phyloP scores from a whole-genome alignment of 164 flowering plant species.

The Liriodendron chinense region DNA sequence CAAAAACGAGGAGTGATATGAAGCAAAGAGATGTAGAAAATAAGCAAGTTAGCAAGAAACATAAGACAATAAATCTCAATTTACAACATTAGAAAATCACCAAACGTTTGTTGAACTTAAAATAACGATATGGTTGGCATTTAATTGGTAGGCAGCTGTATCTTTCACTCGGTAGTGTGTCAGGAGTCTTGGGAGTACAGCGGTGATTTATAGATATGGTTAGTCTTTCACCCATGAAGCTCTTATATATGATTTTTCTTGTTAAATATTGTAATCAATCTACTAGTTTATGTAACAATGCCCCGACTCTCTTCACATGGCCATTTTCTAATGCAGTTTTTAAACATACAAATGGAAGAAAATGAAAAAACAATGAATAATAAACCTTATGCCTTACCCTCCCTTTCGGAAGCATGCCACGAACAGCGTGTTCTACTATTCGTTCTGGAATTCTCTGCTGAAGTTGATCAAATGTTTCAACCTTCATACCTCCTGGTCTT shows the following conservation, averaged over 20 bases:
- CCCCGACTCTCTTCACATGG: background rate
- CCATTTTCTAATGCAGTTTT: background rate
- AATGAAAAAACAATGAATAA: background rate
- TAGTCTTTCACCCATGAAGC: background rate
- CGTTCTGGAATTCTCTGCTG: conserved; percentile 98
- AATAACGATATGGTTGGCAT: too few species aligned
- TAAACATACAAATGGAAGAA: background rate
- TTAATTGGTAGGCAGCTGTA: too few species aligned
- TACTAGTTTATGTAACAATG: background rate
- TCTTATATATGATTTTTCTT: background rate
- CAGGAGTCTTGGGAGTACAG: background rate
- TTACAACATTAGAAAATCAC: too few species aligned
- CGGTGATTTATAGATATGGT: background rate
- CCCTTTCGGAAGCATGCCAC: conserved; percentile 99
- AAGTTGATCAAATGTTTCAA: conserved; percentile 91
- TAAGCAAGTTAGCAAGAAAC: too few species aligned
- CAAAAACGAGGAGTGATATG: too few species aligned
- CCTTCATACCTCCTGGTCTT: conserved; percentile 97
- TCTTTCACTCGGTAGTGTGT: too few species aligned
- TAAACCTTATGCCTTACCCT: conserved; percentile 52
- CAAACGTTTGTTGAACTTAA: too few species aligned
- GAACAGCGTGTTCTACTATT: conserved; percentile 96
- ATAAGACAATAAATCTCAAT: too few species aligned
- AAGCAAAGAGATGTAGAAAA: too few species aligned
- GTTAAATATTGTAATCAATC: background rate